Base-by-base conservation (phyloP, 2,329 filamentous ascomycete genomes). In the Torrubiellomyces zombiae region DNA sequence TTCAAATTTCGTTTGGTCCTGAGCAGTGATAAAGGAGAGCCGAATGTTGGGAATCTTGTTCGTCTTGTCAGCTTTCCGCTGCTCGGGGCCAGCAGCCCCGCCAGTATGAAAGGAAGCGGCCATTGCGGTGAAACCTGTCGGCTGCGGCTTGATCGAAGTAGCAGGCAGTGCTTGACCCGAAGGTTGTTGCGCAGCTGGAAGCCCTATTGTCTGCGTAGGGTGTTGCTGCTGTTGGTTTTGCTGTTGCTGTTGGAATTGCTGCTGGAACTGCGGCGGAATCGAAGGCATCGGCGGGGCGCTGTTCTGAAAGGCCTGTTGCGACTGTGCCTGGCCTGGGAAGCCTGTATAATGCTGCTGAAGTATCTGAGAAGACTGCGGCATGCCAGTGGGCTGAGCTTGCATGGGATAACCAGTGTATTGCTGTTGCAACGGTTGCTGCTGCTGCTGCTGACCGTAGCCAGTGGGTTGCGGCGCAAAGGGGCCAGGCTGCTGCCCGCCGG, bases 1-100 rank as follows among this genome's bases (percentile, higher is more conserved):
- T 58, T 98, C 89, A 41, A 98, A 98, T 55, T 93, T 94, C 43
- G 81, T 69, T 53, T 98, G 89, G 46, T 98, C 89, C 42, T 77
- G 72, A 14, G 81, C 85, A 3, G 86, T 94, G 44, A 98, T 93
- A 50, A 98, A 98, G 3, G 85, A 93, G 32, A 98, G 57, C 24
- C 89, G 69, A 36, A 95, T 91, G 47, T 79, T 95, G 15, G 89
- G 89, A 28, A 98, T 94, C 56, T 78, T 89, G 38, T 67, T 74
- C 9, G 60, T 49, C 40, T 69, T 72, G 29, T 57, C 51, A 6
- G 57, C 47, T 31, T 58, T 47, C 33, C 56, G 52, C 14, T 56
- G 54, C 34, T 54, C 50, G 2, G 63, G 43, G 28, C 59, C 55
- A 20, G 56, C 37, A 25, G 50, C 44, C 14, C 56, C 54, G 5